Conservation (phyloP, 805 yeast species). For the Ogataea ganodermae region DNA sequence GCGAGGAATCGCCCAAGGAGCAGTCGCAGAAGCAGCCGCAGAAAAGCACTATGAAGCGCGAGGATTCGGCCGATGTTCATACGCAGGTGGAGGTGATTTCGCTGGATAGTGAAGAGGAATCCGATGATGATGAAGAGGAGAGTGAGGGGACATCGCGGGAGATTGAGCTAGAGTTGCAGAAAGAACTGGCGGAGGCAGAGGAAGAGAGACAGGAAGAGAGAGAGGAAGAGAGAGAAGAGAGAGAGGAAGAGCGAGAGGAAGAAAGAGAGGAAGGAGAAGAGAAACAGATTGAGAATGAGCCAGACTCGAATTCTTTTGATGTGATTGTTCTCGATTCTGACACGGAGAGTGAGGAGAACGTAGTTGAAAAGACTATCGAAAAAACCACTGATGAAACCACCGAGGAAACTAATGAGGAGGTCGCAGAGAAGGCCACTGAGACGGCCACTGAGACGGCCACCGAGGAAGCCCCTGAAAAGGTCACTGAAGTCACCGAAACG, state of each 20-base stretch:
- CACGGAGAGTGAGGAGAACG: constrained; percentile 5
- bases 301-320: not conserved
- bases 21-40: not conserved
- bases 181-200: no score
- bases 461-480: no score
- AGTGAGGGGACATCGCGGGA: not conserved
- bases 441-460: no score
- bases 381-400: not conserved
- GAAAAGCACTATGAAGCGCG: not conserved
- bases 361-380: not conserved
- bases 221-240: not conserved
- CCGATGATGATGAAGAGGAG: constrained; percentile 13
- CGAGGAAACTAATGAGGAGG: not conserved
- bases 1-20: not conserved
- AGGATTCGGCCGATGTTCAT: not conserved
- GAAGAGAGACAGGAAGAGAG: not conserved
- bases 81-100: constrained; percentile 6
- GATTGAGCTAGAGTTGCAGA: not conserved
- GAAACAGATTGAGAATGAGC: not conserved
- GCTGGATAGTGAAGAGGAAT: constrained; percentile 6
- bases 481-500: not conserved
- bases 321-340: constrained; percentile 13
- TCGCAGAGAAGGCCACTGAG: not conserved
- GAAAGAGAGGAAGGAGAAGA: not conserved
- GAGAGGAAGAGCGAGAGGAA: not conserved